Evolutionary conservation across 495 filamentous ascomycete genomes (phyloP).

Genomic region (Filosporella fistucella): DNA sequence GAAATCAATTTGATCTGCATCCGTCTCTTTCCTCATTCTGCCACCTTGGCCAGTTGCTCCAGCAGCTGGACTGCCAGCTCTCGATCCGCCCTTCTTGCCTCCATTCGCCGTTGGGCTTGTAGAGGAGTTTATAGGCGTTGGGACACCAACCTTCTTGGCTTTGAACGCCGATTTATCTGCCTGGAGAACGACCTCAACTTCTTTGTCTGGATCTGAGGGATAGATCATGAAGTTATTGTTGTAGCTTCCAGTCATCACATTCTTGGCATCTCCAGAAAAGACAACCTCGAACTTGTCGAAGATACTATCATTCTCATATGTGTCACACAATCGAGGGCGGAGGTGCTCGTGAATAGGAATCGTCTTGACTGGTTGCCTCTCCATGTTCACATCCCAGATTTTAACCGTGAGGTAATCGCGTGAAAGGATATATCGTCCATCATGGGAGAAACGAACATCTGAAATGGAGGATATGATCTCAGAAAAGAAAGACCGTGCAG

Average conservation of each 20-base stretch:
- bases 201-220: conserved; percentile 89
- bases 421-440: conserved; percentile 95
- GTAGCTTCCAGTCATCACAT: conserved; percentile 99
- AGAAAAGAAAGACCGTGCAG: conserved; percentile 97
- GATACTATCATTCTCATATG: conserved; percentile 98
- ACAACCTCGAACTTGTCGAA: conserved; percentile 99
- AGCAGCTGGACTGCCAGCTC: conserved; percentile 86
- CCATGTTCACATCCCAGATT: conserved; percentile 99
- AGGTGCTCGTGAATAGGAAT: conserved; percentile 98
- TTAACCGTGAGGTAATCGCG: conserved; percentile 98
- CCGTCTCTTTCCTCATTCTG: conserved; percentile 97
- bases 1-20: conserved; percentile 99
- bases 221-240: conserved; percentile 99
- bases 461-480: conserved; percentile 99
- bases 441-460: conserved; percentile 93
- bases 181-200: conserved; percentile 95
- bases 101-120: conserved; percentile 60
- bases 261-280: conserved; percentile 95
- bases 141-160: conserved; percentile 98
- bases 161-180: conserved; percentile 99
- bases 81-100: conserved; percentile 74
- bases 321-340: conserved; percentile 90
- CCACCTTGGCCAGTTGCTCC: conserved; percentile 72
- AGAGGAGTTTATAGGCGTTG: conserved; percentile 87
- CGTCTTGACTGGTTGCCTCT: conserved; percentile 92